Base-by-base conservation (phyloP, 1,284 basidiomycete genomes). In the Hymenochaete sp. region DNA sequence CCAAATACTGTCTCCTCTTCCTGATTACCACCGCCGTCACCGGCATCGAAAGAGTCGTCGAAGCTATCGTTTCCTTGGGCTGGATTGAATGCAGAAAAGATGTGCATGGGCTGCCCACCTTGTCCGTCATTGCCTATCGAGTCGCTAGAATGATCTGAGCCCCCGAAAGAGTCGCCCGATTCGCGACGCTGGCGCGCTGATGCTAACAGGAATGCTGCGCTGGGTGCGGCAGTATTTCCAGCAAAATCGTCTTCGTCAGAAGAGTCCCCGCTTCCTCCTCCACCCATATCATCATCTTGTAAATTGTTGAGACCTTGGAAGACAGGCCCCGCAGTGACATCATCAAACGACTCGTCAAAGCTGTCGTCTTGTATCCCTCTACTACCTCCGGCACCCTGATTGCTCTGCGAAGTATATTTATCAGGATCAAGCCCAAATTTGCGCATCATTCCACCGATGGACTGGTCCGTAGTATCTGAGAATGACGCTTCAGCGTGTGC, bases 1-100 rank as follows among this genome's bases (percentile, higher is more conserved):
- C 82, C 82, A 61, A 85, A 85, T 44, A 85, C 61, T 9, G 82
- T 84, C 58, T 39, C 31, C 24, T 85, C 82, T 53, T 79, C 70
- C 28, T 64, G 72, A 38, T 62, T 63, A 19, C 56, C 59, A 16
- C 58, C 59, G 11, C 53, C 45, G 33, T 62, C 59, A 33, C 63
- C 64, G 44, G 67, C 53, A 31, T 60, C 57, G 3, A 56, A 53
- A 10, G 55, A 56, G 38, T 59, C 60, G 37, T 58, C 58, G 8
- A 57, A 61, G 36, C 58, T 55, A 16, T 55, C 57, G 18, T 56
- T 55, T 19, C 25, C 33, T 18, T 38, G 43, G 9, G 24, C 16
- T 16, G 16, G 29, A 25, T 11, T 31, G 35, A 44, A 44, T 9
- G 16, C 21, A 18, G 47, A 35, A 27, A 48, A 48, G 8, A 41